These are phyloP conservation scores for Citropsis articulata DNA, from an alignment of 345 rosid genomes.

Conservation along the genomic window DNA sequence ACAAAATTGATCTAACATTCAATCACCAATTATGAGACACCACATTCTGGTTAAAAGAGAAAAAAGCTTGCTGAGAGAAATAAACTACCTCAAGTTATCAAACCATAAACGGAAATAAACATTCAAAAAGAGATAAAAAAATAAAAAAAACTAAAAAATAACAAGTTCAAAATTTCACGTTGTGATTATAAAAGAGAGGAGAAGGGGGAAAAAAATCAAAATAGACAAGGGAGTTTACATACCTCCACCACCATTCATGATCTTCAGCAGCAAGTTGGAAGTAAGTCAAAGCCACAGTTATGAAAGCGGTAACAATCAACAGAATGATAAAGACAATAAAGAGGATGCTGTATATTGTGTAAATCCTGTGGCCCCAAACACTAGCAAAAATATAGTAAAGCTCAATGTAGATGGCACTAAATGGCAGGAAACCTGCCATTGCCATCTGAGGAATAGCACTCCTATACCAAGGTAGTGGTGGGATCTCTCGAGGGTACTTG, in stretches of 20 bases:
- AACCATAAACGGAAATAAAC: neutral
- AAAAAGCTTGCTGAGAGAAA: neutral
- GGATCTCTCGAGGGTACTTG: constrained; percentile 82
- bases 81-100: neutral
- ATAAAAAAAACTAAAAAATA: neutral
- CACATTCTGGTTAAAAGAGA: neutral
- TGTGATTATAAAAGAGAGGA: neutral
- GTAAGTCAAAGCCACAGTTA: constrained; percentile 87
- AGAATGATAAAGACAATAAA: constrained; percentile 81
- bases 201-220: neutral
- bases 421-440: constrained; percentile 82
- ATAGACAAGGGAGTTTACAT: constrained; percentile 10
- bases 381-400: constrained; percentile 86
- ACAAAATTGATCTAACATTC: neutral
- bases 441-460: constrained; percentile 89
- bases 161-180: neutral
- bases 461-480: constrained; percentile 81
- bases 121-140: neutral
- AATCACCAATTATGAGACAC: neutral
- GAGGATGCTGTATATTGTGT: constrained; percentile 82
- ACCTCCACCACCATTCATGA: constrained; percentile 97
- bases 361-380: constrained; percentile 88
- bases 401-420: constrained; percentile 85
- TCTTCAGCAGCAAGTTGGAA: constrained; percentile 97
- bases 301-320: constrained; percentile 82